Evolutionary conservation across 768 basidiomycete genomes (phyloP), one percentile per base, ranked within the genome.

Genomic region (Chalciporus sphaerocephalus): DNA sequence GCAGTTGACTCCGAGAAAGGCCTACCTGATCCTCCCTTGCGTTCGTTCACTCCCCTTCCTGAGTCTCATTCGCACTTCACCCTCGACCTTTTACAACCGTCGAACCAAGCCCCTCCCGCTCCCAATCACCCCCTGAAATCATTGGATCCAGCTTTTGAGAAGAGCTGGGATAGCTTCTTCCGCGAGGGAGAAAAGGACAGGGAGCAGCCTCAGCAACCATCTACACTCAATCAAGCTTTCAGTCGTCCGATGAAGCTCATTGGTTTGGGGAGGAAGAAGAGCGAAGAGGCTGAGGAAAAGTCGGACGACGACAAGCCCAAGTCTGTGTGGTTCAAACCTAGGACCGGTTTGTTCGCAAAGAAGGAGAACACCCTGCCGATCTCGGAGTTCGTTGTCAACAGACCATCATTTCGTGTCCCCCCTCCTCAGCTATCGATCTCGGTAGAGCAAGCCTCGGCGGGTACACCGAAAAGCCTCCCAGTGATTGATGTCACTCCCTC

Each of bases 41-140:
- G 68, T 13, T 72, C 73, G 18, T 81, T 81, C 48, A 76, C 75
- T 22, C 80, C 78, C 6, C 63, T 78, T 49, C 74, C 75, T n/a
- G 64, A 67, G 33, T 41, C 17, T 69, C 68, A 28, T 46, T 62
- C 60, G 33, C 50, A 59, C 9, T 52, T 59, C 22, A 60, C 53
- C 38, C 50, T 64, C 30, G 67, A 66, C 46, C 66, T 69, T 5
- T 71, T 74, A 51, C 65, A 67, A 53, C 57, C 62, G 17, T 64
- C 72, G n/a, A 64, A 58, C 38, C 65, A 64, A 5, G 54, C 62
- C 32, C 65, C 68, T 43, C 16, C 51, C 24, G 58, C 67, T 43
- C 15, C 32, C 17, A 47, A 49, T 36, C 58, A 59, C 43, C 58
- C 57, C 20, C 56, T 61, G 48, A 42, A 56, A 54, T 38, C 60